phyloP scores from a whole-genome alignment of 75 land plant species.

The Pinus tabuliformis region DNA sequence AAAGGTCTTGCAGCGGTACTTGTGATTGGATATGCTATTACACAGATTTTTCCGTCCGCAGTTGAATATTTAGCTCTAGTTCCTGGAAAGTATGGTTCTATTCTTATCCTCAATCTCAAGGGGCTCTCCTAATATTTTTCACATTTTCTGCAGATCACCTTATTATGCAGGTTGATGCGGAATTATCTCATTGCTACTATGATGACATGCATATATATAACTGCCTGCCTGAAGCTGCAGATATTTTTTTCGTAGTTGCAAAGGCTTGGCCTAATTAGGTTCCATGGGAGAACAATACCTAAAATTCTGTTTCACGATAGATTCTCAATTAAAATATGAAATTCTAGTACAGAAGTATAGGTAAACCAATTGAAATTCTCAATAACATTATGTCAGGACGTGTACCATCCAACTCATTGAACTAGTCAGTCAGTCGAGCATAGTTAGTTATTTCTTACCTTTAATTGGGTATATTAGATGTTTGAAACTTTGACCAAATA shows the following conservation, averaged over 20 bases:
- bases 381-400: background rate
- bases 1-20: slow-evolving; percentile 80
- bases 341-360: background rate
- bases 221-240: background rate
- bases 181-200: background rate
- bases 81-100: slow-evolving; percentile 68
- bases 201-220: background rate
- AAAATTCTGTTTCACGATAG: background rate
- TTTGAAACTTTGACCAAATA: background rate
- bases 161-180: background rate
- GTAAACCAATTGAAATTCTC: background rate
- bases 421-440: background rate
- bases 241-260: background rate
- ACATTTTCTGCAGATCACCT: background rate
- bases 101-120: background rate
- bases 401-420: background rate
- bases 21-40: slow-evolving; percentile 54
- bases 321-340: background rate
- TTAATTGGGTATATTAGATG: background rate
- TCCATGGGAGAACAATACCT: background rate
- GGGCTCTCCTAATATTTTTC: background rate
- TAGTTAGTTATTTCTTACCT: background rate
- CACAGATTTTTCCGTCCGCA: slow-evolving; percentile 48
- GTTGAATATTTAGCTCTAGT: slow-evolving; percentile 71
- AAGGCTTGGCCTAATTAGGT: background rate